Base-by-base conservation (phyloP, 345 rosid species). In the Raphanus sativus region DNA sequence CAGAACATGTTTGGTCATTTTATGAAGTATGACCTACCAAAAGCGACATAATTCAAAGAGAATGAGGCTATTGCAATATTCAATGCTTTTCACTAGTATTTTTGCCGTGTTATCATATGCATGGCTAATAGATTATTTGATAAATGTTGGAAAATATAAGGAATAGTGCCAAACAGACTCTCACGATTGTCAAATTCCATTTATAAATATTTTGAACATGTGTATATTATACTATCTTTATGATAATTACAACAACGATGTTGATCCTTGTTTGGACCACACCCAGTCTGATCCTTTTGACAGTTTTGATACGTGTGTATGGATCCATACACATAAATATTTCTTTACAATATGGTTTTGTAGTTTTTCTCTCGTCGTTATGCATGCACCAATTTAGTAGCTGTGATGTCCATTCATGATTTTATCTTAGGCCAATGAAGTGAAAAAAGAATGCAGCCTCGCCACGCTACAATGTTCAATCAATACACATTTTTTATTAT, bases 231-330 rank as follows among this genome's bases (percentile, higher is more conserved):
- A 59, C 36, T 8, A 28, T 42, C 33, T 60, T 60, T 59, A 60
- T 26, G 11, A 50, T 48, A 13, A 11, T 26, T 67, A 71, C 73
- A 78, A 73, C 59, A 67, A 52, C 77, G 74, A 73, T 72, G 77
- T 73, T 60, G 74, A 78, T 78, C 54, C 65, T 78, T 68, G 17
- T 78, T 32, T 73, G 81, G 81, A 78, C 81, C 81, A 78, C 74
- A 26, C 15, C 73, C 38, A n/a, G 55, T 72, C 11, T 48, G 26
- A 11, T 40, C 64, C 36, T 58, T 66, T 59, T 61, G 59, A 36
- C 54, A 78, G 29, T 78, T 50, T 48, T 29, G 48, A 34, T 33
- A 78, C 77, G 77, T 78, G 74, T 72, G 17, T 72, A 3, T 78
- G 10, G 15, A 45, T 66, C 36, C 68, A 45, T 66, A 61, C 61